Conservation (phyloP, 768 basidiomycete species). For the Russula brevipes region DNA sequence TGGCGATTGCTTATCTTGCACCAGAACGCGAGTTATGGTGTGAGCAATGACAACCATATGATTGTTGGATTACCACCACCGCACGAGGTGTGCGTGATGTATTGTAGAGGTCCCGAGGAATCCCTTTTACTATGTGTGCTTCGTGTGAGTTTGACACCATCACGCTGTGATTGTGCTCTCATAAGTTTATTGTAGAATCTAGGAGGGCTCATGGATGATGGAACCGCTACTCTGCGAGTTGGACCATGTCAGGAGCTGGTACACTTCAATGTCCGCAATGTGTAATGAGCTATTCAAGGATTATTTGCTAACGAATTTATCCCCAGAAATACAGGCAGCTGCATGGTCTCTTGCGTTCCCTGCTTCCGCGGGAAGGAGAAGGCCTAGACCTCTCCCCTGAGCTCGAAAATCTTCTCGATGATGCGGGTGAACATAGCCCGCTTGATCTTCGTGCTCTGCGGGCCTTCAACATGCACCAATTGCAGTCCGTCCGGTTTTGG, state of each 20-base stretch:
- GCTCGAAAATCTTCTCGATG: constrained; percentile 24
- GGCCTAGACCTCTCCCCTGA: constrained; percentile 12
- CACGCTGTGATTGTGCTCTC: not conserved
- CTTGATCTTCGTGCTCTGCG: constrained; percentile 21
- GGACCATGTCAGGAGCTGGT: not conserved
- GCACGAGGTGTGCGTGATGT: constrained; percentile 18
- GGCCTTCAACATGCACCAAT: constrained; percentile 6
- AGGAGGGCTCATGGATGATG: constrained; percentile 17
- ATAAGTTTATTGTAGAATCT: constrained; percentile 5
- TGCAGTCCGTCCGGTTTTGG: constrained; percentile 21
- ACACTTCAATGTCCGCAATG: constrained; percentile 3
- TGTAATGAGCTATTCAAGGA: not conserved
- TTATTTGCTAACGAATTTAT: not conserved
- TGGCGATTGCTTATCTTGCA: not conserved
- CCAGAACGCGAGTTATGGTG: constrained; percentile 23
- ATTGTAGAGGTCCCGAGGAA: constrained; percentile 21
- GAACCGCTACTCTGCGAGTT: constrained; percentile 11
- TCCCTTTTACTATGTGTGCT: constrained; percentile 19
- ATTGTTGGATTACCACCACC: constrained; percentile 20
- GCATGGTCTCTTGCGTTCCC: constrained; percentile 17
- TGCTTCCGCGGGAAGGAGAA: constrained; percentile 17
- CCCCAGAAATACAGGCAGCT: constrained; percentile 23
- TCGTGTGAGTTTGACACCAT: constrained; percentile 3
- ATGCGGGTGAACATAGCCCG: constrained; percentile 12
- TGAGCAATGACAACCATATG: constrained; percentile 22